Evolutionary conservation across 139 green algal genomes (phyloP), one percentile per base, ranked within the genome.

Genomic region (Coelastrella sp.): DNA sequence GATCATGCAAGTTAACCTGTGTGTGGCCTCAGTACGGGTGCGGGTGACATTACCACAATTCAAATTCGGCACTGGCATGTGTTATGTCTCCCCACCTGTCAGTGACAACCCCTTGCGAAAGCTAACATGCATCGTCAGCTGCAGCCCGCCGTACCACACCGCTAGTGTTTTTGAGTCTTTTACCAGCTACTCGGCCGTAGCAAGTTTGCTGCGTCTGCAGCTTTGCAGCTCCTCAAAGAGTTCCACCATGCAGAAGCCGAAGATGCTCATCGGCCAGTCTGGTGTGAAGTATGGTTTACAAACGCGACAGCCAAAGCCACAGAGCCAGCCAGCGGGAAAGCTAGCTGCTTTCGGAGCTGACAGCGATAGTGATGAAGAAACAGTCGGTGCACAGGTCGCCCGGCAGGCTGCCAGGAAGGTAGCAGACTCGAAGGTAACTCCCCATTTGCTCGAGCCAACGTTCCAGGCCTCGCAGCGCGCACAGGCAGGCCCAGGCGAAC

Each of bases 271-370:
- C 5, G 96, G 96, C 2, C 83, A 96, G 66, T 96, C 96, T 78
- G 95, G 96, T 54, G 95, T 98, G 3, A 96, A 96, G 80, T 98
- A 98, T 92, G 96, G 96, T 0, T 85, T 98, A 66, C 90, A 57
- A 91, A 88, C 61, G 71, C 54, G 57, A 57, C 56, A 8, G 5
- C 23, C 92, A 60, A 54, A 92, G 19, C 92, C 92, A 32, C 84
- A 47, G 78, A 32, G 17, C 19, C 59, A n/a, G 0, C 13, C 88
- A 11, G 56, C 90, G 20, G 77, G 60, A 3, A 93, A 91, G 73
- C 68, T 80, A 1, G 83, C 78, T 58, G 87, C 96, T 5, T 97
- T 98, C 91, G 94, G 92, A 2, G 92, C 93, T 17, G 94, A 97
- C n/a, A 92, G 92, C 13, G 95, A 96, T 3, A 93, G 93, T 47